phyloP scores from a whole-genome alignment of 2,329 filamentous ascomycete genomes.

The Zasmidium citrigriseum region DNA sequence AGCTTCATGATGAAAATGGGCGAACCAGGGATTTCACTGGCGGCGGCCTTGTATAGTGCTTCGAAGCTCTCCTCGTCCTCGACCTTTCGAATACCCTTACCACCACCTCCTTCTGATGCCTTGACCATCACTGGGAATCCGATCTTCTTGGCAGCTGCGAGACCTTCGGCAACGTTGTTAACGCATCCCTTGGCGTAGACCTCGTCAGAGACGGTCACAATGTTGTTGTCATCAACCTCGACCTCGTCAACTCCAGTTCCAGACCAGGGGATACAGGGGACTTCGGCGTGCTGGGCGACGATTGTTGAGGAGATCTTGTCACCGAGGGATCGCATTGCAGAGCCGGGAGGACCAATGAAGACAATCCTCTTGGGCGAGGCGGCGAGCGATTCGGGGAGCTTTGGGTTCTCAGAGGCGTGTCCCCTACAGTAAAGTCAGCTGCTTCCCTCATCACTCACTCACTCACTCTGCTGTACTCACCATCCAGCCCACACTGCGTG shows the following conservation, averaged over 20 bases:
- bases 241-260: slow-evolving; percentile 88
- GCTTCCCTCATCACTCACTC: not conserved
- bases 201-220: slow-evolving; percentile 87
- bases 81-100: slow-evolving; percentile 98
- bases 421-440: slow-evolving; percentile 60
- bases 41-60: slow-evolving; percentile 88
- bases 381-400: slow-evolving; percentile 91
- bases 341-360: slow-evolving; percentile 97
- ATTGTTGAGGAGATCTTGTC: slow-evolving; percentile 99
- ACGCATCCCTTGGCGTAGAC: slow-evolving; percentile 91
- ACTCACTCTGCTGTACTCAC: slow-evolving; percentile 54
- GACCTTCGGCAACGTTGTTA: slow-evolving; percentile 83
- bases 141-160: slow-evolving; percentile 82
- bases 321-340: slow-evolving; percentile 96
- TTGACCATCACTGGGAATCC: slow-evolving; percentile 99
- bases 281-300: slow-evolving; percentile 92
- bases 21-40: slow-evolving; percentile 95
- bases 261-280: slow-evolving; percentile 99
- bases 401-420: slow-evolving; percentile 98
- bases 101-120: slow-evolving; percentile 98
- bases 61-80: slow-evolving; percentile 81
- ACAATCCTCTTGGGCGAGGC: slow-evolving; percentile 98
- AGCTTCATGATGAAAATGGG: slow-evolving; percentile 99
- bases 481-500: slow-evolving; percentile 99
- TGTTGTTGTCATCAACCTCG: slow-evolving; percentile 73